Evolutionary conservation across 441 rosid species (phyloP).

Genomic region (Brassica hybrid): DNA sequence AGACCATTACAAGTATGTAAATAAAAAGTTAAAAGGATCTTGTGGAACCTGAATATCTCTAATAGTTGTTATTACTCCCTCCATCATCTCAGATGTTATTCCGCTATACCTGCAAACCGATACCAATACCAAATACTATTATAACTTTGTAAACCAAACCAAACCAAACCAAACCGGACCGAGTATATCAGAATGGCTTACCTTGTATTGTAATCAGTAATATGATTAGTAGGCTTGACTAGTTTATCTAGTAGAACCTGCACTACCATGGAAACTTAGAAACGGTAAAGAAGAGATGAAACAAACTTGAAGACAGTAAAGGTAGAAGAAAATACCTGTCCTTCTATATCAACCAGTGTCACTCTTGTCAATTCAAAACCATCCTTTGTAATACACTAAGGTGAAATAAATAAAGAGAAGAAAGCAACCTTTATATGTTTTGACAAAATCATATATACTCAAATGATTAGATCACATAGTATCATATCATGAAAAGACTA

Average conservation of each 20-base stretch:
- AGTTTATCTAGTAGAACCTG: slow-evolving; percentile 92
- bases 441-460: not conserved
- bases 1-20: slow-evolving; percentile 20
- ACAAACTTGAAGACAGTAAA: not conserved
- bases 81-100: slow-evolving; percentile 82
- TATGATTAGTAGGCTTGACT: slow-evolving; percentile 83
- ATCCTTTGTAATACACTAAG: slow-evolving; percentile 80
- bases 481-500: slow-evolving; percentile 1
- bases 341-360: slow-evolving; percentile 82
- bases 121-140: not conserved
- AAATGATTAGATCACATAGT: slow-evolving; percentile 14
- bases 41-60: slow-evolving; percentile 72
- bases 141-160: slow-evolving; percentile 17
- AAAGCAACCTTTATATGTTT: not conserved
- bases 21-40: slow-evolving; percentile 12
- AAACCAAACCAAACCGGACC: slow-evolving; percentile 10
- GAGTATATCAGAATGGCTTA: slow-evolving; percentile 36
- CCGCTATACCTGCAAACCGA: slow-evolving; percentile 81
- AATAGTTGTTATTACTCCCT: slow-evolving; percentile 76
- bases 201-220: slow-evolving; percentile 94
- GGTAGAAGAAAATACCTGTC: slow-evolving; percentile 62
- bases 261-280: slow-evolving; percentile 12
- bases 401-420: slow-evolving; percentile 20
- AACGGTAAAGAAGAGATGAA: not conserved
- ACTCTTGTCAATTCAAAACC: slow-evolving; percentile 94